Base-by-base conservation (phyloP, 306 rosid species). In the Begonia fuchsioides region DNA sequence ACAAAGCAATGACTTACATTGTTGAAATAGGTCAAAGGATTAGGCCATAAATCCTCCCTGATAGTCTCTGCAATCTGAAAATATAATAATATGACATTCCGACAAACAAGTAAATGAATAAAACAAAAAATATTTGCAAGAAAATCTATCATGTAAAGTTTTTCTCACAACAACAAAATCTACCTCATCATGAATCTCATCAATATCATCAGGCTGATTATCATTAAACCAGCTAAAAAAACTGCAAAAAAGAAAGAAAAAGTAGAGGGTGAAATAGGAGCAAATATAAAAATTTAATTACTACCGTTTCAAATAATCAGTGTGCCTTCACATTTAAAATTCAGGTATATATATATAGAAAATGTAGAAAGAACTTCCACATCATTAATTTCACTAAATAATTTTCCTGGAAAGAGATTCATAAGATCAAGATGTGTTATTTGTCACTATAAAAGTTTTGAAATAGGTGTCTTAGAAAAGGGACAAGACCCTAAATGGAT, bases 1-100 rank as follows among this genome's bases (percentile, higher is more conserved):
- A 12, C 39, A 53, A 16, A 53, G 53, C 46, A 54, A 35, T 40
- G 32, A 67, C 15, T 66, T 64, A 82, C 96, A 58, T 80, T 84
- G 72, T 69, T 77, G 73, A 87, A 82, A 64, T 77, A 82, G 12
- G 77, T 67, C 17, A 87, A 80, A 11, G 96, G 96, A 59, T 87
- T 82, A 43, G 96, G 94, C 93, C 96, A 87, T 49, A 87, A 75
- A 56, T 87, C 96, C 54, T 87, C 94, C 76, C 82, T 82, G 47
- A 87, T 88, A 44, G 85, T 49, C 59, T 77, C 83, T 13, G 83
- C 83, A 63, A 77, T 63, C 83, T 77, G 74, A 44, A 63, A 50
- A 11, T 51, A 41, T 11, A 41, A 41, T 41, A n/a, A n/a, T n/a
- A 41, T 41, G 6, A n/a, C 6, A 41, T 10, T 13, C 14, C 12